Base-by-base conservation (phyloP, 768 basidiomycete genomes). In the Podaxis sp. region DNA sequence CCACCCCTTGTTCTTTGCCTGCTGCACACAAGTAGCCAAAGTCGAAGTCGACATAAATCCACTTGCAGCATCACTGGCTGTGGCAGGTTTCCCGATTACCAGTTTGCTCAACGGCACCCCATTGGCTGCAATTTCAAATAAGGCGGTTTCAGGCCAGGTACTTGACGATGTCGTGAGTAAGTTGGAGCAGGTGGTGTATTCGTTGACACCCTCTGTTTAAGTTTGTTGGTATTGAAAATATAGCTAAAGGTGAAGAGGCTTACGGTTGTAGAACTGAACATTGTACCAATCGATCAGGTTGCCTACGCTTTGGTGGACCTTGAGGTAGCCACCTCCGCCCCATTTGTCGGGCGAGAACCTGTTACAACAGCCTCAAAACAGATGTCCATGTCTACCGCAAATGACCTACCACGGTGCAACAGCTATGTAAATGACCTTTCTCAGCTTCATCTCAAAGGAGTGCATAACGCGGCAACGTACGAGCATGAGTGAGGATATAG, bases 1-100 rank as follows among this genome's bases (percentile, higher is more conserved):
- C 90, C 90, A 92, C 30, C 88, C 90, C 63, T 80, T 63, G n/a
- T 66, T 68, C 66, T 85, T 82, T 0, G 87, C 91, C 71, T 86
- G 76, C 17, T 78, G 67, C 33, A 92, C 75, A 69, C 92, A 93
- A 2, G 73, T 71, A 0, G 86, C 82, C 19, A 93, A 77, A 15
- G 81, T 82, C 1, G 79, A 72, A 1, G 87, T 78, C 38, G 74
- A 76, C 67, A 93, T 86, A 74, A 82, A 91, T 6, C 88, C 86
- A 65, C 83, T 88, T 64, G 64, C 80, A 2, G 87, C 86, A 58
- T 86, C 84, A 7, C 74, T 67, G 0, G 78, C 60, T 12, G 70
- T 75, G 1, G 84, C 86, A 1, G 89, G 90, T 73, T 93, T 93
- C 3, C 89, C 90, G 68, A 93, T 89, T 64, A 92, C 84, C 55